Conservation (phyloP, 495 filamentous ascomycete genomes). For the Talaromyces borbonicus region DNA sequence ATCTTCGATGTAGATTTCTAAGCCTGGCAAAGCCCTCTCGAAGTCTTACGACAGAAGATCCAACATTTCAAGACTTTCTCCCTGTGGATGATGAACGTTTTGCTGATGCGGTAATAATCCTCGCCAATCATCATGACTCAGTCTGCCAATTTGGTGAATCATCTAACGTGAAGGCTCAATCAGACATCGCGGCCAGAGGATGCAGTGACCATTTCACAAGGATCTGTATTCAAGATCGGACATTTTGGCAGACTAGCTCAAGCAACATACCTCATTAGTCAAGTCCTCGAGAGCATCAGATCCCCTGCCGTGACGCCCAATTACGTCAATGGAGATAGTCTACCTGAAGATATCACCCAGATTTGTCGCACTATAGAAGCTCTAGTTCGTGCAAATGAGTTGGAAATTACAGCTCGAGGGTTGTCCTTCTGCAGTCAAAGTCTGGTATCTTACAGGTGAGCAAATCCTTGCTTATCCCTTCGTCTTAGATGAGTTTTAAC, state of each 20-base stretch:
- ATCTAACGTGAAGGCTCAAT: background rate
- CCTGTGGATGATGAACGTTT: slow-evolving; percentile 35
- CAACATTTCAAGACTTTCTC: slow-evolving; percentile 22
- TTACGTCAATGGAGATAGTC: background rate
- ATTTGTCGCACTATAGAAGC: slow-evolving; percentile 1
- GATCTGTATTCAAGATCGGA: slow-evolving; percentile 2
- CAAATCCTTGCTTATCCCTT: background rate
- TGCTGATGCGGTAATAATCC: slow-evolving; percentile 14
- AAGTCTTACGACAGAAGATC: slow-evolving; percentile 28
- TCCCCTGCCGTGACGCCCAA: background rate
- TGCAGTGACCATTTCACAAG: background rate
- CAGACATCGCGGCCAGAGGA: background rate
- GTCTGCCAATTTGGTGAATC: background rate
- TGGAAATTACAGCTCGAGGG: background rate
- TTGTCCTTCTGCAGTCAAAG: background rate
- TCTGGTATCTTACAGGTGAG: background rate
- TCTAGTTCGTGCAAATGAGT: background rate
- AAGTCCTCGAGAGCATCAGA: background rate
- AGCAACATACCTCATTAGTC: slow-evolving; percentile 1
- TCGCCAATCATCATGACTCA: background rate
- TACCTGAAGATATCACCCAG: background rate
- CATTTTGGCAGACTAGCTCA: slow-evolving; percentile 5
- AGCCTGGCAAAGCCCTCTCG: slow-evolving; percentile 30
- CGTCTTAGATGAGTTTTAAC: background rate
- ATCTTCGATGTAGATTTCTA: slow-evolving; percentile 17